Base-by-base conservation (phyloP, 108 stramenopile genomes). In the Aureococcus anophagefferens region DNA sequence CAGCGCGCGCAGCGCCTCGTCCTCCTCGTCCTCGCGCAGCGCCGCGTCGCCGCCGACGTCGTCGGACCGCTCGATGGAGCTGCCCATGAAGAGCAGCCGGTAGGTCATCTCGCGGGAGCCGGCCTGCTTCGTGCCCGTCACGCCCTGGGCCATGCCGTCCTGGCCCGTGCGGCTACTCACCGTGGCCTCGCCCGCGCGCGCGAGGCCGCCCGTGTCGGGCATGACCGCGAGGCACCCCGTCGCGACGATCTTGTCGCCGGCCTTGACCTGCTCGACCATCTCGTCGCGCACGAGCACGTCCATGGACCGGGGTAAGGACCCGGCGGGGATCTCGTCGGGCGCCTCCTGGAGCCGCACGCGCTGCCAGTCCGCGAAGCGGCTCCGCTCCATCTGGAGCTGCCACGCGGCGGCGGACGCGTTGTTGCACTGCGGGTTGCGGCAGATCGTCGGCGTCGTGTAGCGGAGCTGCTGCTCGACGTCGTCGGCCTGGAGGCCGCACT, bases 81-180 rank as follows among this genome's bases (percentile, higher is more conserved):
- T 81, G 14, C 94, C 96, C 51, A 97, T 82, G 80, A 98, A 99
- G 40, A 93, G 93, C 0, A 93, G 92, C 46, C 90, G 75, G 76
- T 97, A 99, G 15, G 96, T 97, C 74, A 99, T 77, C 79, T 97
- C 98, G 62, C 92, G 81, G 16, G 96, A 94, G 64, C 98, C 98
- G 74, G 96, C 68, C 34, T 85, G 80, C 66, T 88, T 85, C 51
- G 97, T 84, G 32, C 98, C 98, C 33, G 84, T 81, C 4, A 97
- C 92, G 33, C 98, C 96, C 17, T 71, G 65, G n/a, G 59, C 74
- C 30, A 35, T 64, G 32, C 37, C 69, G 59, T 35, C 66, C 7
- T 34, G 51, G 44, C 74, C 75, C 46, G 68, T 21, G 32, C 21
- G 72, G 18, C 72, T 70, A 25, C 83, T 62, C 37, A 73, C 75